Percentiles rank a stretch among this genome's conserved stretches.
These are phyloP conservation scores for Mayamaea pseudoterrestris DNA, from an alignment of 108 stramenopile species.

Conservation along the genomic window DNA sequence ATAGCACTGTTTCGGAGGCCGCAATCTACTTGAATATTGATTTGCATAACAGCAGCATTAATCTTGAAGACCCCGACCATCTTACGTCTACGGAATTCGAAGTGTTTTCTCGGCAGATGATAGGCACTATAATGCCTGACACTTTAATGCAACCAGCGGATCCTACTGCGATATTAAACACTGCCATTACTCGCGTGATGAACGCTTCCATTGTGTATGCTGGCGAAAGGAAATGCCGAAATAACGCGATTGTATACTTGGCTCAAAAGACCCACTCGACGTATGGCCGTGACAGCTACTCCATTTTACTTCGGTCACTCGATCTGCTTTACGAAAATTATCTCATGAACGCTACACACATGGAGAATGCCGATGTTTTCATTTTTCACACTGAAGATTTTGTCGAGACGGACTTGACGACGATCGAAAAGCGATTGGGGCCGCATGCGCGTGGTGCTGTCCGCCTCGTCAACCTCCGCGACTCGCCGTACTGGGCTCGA, in stretches of 20 bases:
- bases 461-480: constrained; percentile 17
- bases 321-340: constrained; percentile 43
- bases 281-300: constrained; percentile 30
- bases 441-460: constrained; percentile 8
- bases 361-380: constrained; percentile 25
- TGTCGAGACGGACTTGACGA: constrained; percentile 15
- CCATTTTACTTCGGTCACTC: constrained; percentile 26
- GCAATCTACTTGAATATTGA: constrained; percentile 27
- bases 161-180: neutral
- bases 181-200: neutral
- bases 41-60: constrained; percentile 18
- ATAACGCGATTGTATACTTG: constrained; percentile 38
- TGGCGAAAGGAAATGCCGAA: constrained; percentile 5
- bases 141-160: no score
- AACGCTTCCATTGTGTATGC: neutral
- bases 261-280: constrained; percentile 38
- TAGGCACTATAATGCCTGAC: no score
- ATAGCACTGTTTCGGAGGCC: constrained; percentile 27
- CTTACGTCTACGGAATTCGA: constrained; percentile 12
- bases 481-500: constrained; percentile 29
- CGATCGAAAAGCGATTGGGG: constrained; percentile 13
- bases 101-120: no score
- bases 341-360: constrained; percentile 21
- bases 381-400: constrained; percentile 44
- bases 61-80: constrained; percentile 19